phyloP scores from a whole-genome alignment of 805 yeast species.

The Kregervanrija fluxuum region DNA sequence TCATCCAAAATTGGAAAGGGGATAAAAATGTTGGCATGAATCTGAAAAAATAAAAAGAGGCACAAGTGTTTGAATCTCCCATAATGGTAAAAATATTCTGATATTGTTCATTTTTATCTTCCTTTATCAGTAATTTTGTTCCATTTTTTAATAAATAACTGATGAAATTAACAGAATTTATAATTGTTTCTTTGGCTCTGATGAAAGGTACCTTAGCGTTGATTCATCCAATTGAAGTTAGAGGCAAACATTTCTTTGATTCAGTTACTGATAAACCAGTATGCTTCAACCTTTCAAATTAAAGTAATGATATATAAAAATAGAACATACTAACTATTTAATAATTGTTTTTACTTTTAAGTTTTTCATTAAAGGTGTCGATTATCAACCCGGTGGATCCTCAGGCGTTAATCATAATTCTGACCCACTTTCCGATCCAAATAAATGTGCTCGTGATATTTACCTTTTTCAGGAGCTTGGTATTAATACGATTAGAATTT shows the following conservation, averaged over 20 bases:
- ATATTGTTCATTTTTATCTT: constrained; percentile 2
- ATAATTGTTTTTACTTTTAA: constrained; percentile 13
- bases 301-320: constrained; percentile 6
- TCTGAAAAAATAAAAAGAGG: too few species aligned
- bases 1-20: too few species aligned
- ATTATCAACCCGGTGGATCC: constrained; percentile 95
- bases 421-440: constrained; percentile 76
- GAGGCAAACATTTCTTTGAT: constrained; percentile 70
- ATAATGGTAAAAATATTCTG: not conserved
- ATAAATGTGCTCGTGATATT: constrained; percentile 75
- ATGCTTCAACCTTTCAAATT: constrained; percentile 19
- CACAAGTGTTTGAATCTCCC: too few species aligned
- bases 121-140: not conserved
- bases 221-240: constrained; percentile 55
- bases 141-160: not conserved
- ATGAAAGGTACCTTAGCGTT: not conserved
- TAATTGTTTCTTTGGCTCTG: too few species aligned
- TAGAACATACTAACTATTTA: constrained; percentile 3
- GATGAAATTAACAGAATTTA: too few species aligned
- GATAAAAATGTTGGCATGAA: too few species aligned
- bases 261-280: constrained; percentile 68
- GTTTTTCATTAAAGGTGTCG: constrained; percentile 83
- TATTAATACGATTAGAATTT: constrained; percentile 80
- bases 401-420: constrained; percentile 49
- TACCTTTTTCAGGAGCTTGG: constrained; percentile 75